phyloP scores from a whole-genome alignment of 148 eudicot genomes.

The Polygonum maritimum region DNA sequence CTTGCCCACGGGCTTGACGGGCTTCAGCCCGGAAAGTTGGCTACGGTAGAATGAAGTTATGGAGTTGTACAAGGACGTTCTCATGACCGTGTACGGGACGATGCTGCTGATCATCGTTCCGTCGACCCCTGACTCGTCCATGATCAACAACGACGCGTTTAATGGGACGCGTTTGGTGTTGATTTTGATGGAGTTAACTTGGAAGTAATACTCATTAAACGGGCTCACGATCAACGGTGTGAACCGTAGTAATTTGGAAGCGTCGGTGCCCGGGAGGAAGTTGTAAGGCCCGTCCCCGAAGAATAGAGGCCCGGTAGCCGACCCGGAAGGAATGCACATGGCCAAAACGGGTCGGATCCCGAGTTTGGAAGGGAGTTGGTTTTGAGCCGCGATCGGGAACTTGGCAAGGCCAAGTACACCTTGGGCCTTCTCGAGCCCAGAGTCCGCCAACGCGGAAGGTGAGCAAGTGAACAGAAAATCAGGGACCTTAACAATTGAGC shows the following conservation, averaged over 20 bases:
- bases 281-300: conserved; percentile 31
- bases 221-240: conserved; percentile 46
- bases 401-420: conserved; percentile 56
- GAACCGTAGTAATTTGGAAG: conserved; percentile 16
- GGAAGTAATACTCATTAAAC: conserved; percentile 37
- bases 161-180: conserved; percentile 30
- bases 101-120: conserved; percentile 30
- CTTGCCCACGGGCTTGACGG: conserved; percentile 28
- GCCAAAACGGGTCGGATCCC: conserved; percentile 30
- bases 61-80: conserved; percentile 25
- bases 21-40: conserved; percentile 14
- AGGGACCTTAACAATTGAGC: conserved; percentile 19
- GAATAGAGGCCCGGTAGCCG: conserved; percentile 35
- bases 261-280: conserved; percentile 23
- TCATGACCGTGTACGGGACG: conserved; percentile 26
- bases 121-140: conserved; percentile 19
- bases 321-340: conserved; percentile 35
- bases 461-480: conserved; percentile 46
- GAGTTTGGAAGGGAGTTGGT: conserved; percentile 31
- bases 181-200: conserved; percentile 37
- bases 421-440: conserved; percentile 38
- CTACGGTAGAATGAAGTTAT: conserved; percentile 15
- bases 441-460: conserved; percentile 32
- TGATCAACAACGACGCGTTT: conserved; percentile 21
- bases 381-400: conserved; percentile 32